These are phyloP conservation scores for Scorias spongiosa DNA, from an alignment of 2,329 filamentous ascomycete genomes.

Conservation along the genomic window DNA sequence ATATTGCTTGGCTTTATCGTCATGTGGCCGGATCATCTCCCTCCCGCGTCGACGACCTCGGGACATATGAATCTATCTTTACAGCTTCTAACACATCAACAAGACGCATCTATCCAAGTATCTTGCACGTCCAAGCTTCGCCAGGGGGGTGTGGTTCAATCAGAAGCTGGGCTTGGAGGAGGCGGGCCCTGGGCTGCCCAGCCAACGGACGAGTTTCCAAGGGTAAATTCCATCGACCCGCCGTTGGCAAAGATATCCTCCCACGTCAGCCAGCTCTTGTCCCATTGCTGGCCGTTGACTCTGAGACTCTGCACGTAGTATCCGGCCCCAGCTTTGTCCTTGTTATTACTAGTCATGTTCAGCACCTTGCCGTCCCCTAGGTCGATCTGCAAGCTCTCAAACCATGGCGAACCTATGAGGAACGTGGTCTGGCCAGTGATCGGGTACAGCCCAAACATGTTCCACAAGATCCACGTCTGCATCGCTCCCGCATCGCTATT, in stretches of 20 bases:
- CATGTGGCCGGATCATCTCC: too few relatives aligned
- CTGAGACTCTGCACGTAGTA: slow-evolving; percentile 50
- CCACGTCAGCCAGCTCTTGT: slow-evolving; percentile 51
- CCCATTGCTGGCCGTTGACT: slow-evolving; percentile 49
- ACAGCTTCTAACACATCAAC: too few relatives aligned
- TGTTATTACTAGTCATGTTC: slow-evolving; percentile 37
- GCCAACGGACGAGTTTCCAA: slow-evolving; percentile 36
- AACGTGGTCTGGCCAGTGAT: slow-evolving; percentile 48
- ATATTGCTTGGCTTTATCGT: too few relatives aligned
- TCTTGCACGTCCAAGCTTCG: too few relatives aligned
- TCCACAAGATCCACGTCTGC: slow-evolving; percentile 56
- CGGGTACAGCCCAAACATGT: slow-evolving; percentile 53
- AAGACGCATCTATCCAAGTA: too few relatives aligned
- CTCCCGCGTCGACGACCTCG: too few relatives aligned
- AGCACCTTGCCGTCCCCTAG: slow-evolving; percentile 41
- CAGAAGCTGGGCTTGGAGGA: slow-evolving; percentile 43
- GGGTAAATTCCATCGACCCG: slow-evolving; percentile 47
- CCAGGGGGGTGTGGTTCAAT: too few relatives aligned
- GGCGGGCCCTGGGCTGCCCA: slow-evolving; percentile 43
- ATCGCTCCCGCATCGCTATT: slow-evolving; percentile 60
- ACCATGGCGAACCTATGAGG: slow-evolving; percentile 40
- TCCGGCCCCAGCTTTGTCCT: slow-evolving; percentile 26
- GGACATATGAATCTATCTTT: too few relatives aligned
- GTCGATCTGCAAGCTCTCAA: slow-evolving; percentile 42
- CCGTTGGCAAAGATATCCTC: slow-evolving; percentile 49